Base-by-base conservation (phyloP, 176 grass and related monocot species). In the Pontederia paniculata region DNA sequence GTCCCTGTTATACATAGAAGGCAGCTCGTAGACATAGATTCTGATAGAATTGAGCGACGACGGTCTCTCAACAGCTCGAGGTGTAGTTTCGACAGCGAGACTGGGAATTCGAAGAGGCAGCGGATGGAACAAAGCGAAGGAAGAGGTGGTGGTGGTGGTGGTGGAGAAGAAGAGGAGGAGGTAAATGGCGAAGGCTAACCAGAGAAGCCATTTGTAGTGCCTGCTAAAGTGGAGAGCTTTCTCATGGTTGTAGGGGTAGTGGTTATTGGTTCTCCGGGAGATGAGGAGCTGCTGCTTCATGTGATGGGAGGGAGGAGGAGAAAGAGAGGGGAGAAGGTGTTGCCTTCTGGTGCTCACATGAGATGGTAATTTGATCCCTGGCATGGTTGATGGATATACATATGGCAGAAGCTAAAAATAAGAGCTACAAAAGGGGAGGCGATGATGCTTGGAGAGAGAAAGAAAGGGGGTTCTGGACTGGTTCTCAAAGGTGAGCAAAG, bases 11-110 rank as follows among this genome's bases (percentile, higher is more conserved):
- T 84, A 91, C 68, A 72, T 61, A 4, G 61, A 54, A 12, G 86
- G 86, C 12, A 97, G 76, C 23, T 88, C 86, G 70, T 97, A 97
- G 60, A 87, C 72, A 58, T 84, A 97, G 71, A 97, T 81, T 73
- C 69, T 75, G 22, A 89, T 60, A 66, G 50, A 50, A 42, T 65
- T 52, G 9, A 42, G 1, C 2, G 61, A 50, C 12, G 70, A 37
- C 28, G 28, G 5, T 2, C 28, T 6, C 28, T 37, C 28, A 6
- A 37, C 28, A 10, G 46, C 52, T 56, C 9, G 10, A 50, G 13
- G 16, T 11, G 12, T 57, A 57, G 18, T 64, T 74, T 56, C 75
- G 63, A 43, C 73, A 42, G 44, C 60, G 73, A 12, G 73, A 23
- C 41, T 67, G 73, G 42, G 67, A 31, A 23, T 52, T 60, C 13